Evolutionary conservation across 768 basidiomycete species (phyloP).

Genomic region (Suillus ampliporus): DNA sequence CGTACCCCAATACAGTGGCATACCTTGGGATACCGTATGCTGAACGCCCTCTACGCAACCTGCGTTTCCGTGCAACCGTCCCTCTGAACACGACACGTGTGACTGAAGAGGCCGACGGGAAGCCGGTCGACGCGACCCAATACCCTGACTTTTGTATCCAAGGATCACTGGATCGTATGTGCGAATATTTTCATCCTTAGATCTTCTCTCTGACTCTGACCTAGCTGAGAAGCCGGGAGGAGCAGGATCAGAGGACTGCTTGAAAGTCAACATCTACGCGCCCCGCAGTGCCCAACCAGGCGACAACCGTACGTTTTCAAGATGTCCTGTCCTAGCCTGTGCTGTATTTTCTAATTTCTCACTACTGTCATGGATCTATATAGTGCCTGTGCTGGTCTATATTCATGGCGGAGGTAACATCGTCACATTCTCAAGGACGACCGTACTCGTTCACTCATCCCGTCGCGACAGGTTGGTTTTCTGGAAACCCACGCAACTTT

Average conservation of each 20-base stretch:
- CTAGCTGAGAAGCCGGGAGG: conserved; percentile 63
- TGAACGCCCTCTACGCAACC: conserved; percentile 49
- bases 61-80: conserved; percentile 54
- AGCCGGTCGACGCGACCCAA: conserved; percentile 50
- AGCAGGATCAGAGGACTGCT: conserved; percentile 69
- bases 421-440: background rate
- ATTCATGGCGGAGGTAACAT: conserved; percentile 45
- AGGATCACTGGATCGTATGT: conserved; percentile 54
- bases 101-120: conserved; percentile 38
- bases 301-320: conserved; percentile 47
- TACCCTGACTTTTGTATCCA: conserved; percentile 69
- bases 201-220: conserved; percentile 1
- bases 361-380: background rate
- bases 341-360: background rate
- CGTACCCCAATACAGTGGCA: conserved; percentile 58
- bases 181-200: no score
- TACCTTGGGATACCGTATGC: conserved; percentile 57
- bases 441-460: background rate
- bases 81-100: conserved; percentile 57
- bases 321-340: conserved; percentile 21
- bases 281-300: conserved; percentile 52
- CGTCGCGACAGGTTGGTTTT: conserved; percentile 50
- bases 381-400: conserved; percentile 48
- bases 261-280: conserved; percentile 70
- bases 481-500: conserved; percentile 67